Evolutionary conservation across 768 basidiomycete species (phyloP), one percentile per base, ranked within the genome.

Genomic region (Amanita jacksonii): DNA sequence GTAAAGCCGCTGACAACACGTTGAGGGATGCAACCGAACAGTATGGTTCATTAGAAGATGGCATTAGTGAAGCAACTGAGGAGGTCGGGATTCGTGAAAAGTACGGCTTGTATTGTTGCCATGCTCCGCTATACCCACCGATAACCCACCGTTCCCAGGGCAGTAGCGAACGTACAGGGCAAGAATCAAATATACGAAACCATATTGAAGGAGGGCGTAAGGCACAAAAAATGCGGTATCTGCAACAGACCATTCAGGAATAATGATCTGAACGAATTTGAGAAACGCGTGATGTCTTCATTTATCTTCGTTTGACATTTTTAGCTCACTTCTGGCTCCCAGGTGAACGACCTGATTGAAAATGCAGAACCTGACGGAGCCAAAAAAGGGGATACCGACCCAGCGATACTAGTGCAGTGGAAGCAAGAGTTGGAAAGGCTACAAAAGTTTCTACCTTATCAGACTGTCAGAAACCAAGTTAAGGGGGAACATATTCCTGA

Each of bases 171-270:
- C 28, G 49, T 57, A 22, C 51, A 55, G 23, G 65, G 63, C 9
- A 59, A 60, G 2, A 62, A 60, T 28, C 41, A 59, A 18, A 67
- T 73, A 27, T 93, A 76, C 45, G 66, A 78, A 45, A 57, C 58
- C 1, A 52, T 87, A 23, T 67, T 89, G 31, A 62, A 65, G 12
- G 58, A 62, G 1, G 87, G 84, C 25, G 75, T 74, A 55, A 64
- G 69, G 39, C 74, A 81, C 49, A 79, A 83, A 54, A 60, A 69
- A 0, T 99, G 94, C 54, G 67, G 74, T 8, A 79, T 79, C 6
- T 98, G 94, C 57, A 77, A 79, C 52, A 76, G 92, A 1, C 67
- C 67, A 30, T 62, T 97, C 55, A 64, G 73, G 16, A 70, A 73
- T 39, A 55, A 59, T 8, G 70, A 74, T 48, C 49, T 72, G 36